These are phyloP conservation scores for Cadophora luteo-olivacea DNA, from an alignment of 2,329 filamentous ascomycete species.

Conservation along the genomic window DNA sequence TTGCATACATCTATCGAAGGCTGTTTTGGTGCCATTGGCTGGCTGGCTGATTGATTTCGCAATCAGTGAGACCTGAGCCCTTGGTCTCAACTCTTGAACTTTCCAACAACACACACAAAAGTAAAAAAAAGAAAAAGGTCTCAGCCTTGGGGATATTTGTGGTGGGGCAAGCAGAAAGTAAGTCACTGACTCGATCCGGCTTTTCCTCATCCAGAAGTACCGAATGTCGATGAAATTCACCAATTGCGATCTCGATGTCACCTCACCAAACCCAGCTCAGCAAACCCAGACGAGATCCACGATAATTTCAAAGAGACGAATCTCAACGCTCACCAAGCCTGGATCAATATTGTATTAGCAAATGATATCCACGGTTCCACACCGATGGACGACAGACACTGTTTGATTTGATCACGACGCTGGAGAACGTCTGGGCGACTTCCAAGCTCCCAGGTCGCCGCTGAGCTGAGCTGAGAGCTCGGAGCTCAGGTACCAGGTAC, in stretches of 20 bases:
- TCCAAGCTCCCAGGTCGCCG: too few species aligned
- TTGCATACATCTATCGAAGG: not conserved
- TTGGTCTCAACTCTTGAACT: not conserved
- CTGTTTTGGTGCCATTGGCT: not conserved
- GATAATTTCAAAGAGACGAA: constrained; percentile 2
- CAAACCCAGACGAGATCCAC: not conserved
- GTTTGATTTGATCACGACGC: not conserved
- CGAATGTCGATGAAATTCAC: not conserved
- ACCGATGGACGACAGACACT: not conserved
- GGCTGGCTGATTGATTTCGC: not conserved
- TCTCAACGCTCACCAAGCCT: not conserved
- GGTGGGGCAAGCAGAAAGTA: not conserved
- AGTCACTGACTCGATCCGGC: not conserved
- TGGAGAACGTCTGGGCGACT: not conserved
- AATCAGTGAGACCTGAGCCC: constrained; percentile 6
- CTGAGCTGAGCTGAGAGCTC: not conserved
- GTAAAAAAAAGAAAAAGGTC: not conserved
- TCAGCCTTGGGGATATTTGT: constrained; percentile 4
- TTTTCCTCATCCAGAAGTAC: constrained; percentile 1
- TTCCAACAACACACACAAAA: not conserved
- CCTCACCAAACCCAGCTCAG: not conserved
- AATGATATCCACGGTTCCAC: constrained; percentile 4
- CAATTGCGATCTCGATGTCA: not conserved
- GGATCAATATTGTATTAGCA: not conserved
- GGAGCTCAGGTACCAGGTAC: not conserved